Evolutionary conservation across 805 yeast species (phyloP), one percentile per base, ranked within the genome.

Genomic region (Saturnispora diversa): DNA sequence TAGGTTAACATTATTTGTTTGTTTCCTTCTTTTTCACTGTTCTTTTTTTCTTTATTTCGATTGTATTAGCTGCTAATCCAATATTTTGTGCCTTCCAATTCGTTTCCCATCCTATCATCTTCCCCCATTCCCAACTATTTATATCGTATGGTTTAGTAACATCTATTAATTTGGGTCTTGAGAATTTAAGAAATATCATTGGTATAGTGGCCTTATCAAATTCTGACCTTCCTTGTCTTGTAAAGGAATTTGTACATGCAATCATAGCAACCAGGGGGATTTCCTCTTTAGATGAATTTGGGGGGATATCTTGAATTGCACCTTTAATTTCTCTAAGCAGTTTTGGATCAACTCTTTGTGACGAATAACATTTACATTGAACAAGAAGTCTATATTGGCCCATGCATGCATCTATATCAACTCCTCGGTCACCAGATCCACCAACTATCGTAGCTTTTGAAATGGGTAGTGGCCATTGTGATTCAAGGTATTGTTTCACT

Each of bases 351-450:
- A 75, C 62, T 39, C 67, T 64, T 3, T 57, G 54, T 15, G 50
- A 53, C 21, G 56, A 55, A 49, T 68, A 64, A 50, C 74, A 68
- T 46, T 76, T 75, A 53, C 82, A 76, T 50, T 77, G 82, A 5
- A 74, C 75, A 43, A 72, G 59, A 2, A 73, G 55, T 35, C 59
- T 59, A 6, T 70, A 62, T 8, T 45, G 40, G 28, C 53, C 52
- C 15, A 33, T 35, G n/a, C 13, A 31, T 0, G 80, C 80, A 16
- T 70, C 51, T 4, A 77, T 52, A 50, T 77, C 83, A 4, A 76
- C 59, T 0, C 83, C 83, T 39, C 69, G 64, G 48, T 77, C 83
- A 37, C 68, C 66, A 2, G 75, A 62, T 1, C 81, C 79, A 1
- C 83, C 83, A 29, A 63, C 66, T 32, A 72, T 61, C 15, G 63